Evolutionary conservation across 192 early-diverging fungal species (phyloP), one percentile per base, ranked within the genome.

Genomic region (Cladochytrium replicatum): DNA sequence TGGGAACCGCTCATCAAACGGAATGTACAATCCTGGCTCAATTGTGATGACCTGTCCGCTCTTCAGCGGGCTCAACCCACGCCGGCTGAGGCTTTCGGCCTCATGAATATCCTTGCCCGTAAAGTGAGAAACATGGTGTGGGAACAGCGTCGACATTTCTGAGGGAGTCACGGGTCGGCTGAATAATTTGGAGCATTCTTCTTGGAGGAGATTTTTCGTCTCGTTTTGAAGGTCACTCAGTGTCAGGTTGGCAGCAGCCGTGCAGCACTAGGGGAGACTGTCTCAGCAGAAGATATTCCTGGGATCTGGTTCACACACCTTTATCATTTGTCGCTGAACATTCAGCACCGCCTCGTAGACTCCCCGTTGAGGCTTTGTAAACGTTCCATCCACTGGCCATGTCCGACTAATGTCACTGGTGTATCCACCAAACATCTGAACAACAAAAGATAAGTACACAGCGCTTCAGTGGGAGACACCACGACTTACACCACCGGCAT

Each of bases 101-200:
- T 98, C 92, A 67, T 98, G 95, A 1, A 98, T 89, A 61, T 98
- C 95, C 57, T 96, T 53, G 6, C 95, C 95, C 13, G 96, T 72
- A 43, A 86, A 98, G 56, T 96, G 95, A 15, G 89, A 80, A 8
- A 98, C 81, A 60, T 98, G 92, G 59, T 98, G 92, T 29, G 92
- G 92, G 55, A 89, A 98, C 25, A 98, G 67, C 7, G 55, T 54
- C 46, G 89, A 83, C 32, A 91, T 71, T 42, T 93, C 92, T 76
- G 82, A 62, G 19, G 49, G 58, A 50, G 52, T 63, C 75, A 82
- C 58, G 63, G 54, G 22, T 63, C 71, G 15, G 55, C 69, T 25
- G 70, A 81, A 52, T 25, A 98, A 67, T 13, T 70, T 68, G 8
- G 67, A 61, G 38, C 91, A 77, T 47, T 89, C 92, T 2, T 71